Evolutionary conservation across 352 stramenopile genomes (phyloP), one percentile per base, ranked within the genome.

Genomic region (Detonula confervacea): DNA sequence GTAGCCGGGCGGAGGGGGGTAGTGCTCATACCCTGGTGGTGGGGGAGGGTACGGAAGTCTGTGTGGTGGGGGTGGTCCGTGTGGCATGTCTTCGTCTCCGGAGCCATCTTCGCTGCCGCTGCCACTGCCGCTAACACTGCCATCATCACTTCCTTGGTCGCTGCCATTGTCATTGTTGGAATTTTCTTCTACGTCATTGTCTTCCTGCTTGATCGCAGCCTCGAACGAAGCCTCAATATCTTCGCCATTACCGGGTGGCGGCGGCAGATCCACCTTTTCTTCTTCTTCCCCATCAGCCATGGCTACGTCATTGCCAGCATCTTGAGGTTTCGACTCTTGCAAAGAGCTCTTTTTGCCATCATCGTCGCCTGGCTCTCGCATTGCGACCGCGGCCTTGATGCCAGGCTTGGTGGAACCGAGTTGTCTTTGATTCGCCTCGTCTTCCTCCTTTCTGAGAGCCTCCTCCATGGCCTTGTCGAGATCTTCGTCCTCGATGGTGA

Each of bases 1-100:
- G 44, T 73, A 73, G 35, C 49, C 64, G 8, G 64, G 64, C 24
- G 63, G 63, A 9, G 46, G 62, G 0, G 62, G 47, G 11, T 30
- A 35, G 35, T 54, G 47, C 14, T 49, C 24, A 30, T 49, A 46
- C 11, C 42, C 42, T 9, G 35, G 35, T 0, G 57, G 57, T 25
- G 55, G 55, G n/a, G 24, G 5, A 7, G 57, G 57, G 20, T 54
- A 6, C 12, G 29, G 56, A 52, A 29, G 56, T 20, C 6, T 65
- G 30, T 18, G 44, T 44, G 42, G 39, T 42, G 18, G 44, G 24
- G 8, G 37, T 25, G 2, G 27, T n/a, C n/a, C n/a, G n/a, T n/a
- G 25, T 30, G 39, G 39, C 11, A 18, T 22, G 9, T 56, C 61
- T 22, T 47, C 18, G 5, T 67, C 59, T 20, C 18, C 59, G 2